These are phyloP conservation scores for Ajuga chamaepitys DNA, from an alignment of 257 asterid species.

Conservation along the genomic window DNA sequence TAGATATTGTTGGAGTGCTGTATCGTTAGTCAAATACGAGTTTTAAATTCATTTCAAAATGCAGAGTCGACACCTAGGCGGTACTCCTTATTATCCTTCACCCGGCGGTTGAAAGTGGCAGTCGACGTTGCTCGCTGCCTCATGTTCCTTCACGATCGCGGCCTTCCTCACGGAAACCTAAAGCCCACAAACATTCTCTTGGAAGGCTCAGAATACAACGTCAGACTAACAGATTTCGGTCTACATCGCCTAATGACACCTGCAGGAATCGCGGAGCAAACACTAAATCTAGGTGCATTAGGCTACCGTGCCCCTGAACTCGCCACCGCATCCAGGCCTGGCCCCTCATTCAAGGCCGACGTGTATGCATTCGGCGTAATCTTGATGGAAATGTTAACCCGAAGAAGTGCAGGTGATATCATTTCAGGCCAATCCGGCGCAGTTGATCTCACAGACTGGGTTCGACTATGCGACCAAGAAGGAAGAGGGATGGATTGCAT, in stretches of 20 bases:
- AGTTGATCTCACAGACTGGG: constrained; percentile 97
- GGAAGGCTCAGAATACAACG: constrained; percentile 50
- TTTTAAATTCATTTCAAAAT: neutral
- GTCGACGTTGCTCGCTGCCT: constrained; percentile 74
- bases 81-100: constrained; percentile 73
- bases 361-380: constrained; percentile 92
- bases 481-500: constrained; percentile 92
- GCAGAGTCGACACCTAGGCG: constrained; percentile 94
- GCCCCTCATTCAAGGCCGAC: constrained; percentile 80
- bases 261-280: constrained; percentile 83
- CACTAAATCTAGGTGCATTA: constrained; percentile 81
- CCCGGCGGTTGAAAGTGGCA: constrained; percentile 70
- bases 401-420: constrained; percentile 97
- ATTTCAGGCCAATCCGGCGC: constrained; percentile 93
- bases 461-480: constrained; percentile 71
- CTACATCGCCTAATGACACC: constrained; percentile 96
- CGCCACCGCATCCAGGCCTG: constrained; percentile 51
- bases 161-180: constrained; percentile 88
- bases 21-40: neutral
- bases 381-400: constrained; percentile 83
- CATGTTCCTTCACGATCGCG: constrained; percentile 70
- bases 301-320: constrained; percentile 95
- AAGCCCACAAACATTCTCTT: constrained; percentile 86
- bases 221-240: constrained; percentile 69
- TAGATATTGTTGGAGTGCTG: neutral